Conservation (phyloP, 1,284 basidiomycete genomes). For the Puccinia hordei region DNA sequence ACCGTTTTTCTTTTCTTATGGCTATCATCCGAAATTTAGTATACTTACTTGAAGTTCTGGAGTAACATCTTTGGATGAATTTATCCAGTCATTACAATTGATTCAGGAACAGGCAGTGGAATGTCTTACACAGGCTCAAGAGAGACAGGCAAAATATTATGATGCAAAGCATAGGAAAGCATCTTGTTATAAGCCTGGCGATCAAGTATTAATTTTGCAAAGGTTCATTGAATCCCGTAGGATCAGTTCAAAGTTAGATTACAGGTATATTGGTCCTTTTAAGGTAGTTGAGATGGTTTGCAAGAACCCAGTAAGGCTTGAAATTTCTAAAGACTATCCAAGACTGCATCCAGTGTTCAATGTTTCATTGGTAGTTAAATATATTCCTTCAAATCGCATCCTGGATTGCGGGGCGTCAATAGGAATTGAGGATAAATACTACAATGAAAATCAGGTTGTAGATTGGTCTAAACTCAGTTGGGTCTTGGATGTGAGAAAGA, state of each 20-base stretch:
- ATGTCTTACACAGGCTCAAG: too few species aligned
- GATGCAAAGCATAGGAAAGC: neutral
- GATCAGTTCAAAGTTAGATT: neutral
- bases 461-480: too few species aligned
- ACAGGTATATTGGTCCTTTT: slow-evolving; percentile 14
- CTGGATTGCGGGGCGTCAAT: too few species aligned
- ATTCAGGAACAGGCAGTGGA: neutral
- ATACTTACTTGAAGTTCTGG: neutral
- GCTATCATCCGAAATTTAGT: slow-evolving; percentile 9
- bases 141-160: neutral
- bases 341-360: slow-evolving; percentile 25
- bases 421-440: too few species aligned
- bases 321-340: neutral
- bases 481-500: too few species aligned
- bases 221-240: neutral
- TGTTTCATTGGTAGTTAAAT: neutral
- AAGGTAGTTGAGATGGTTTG: neutral
- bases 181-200: neutral
- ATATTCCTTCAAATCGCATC: too few species aligned
- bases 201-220: neutral
- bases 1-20: slow-evolving; percentile 13
- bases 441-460: too few species aligned
- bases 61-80: neutral
- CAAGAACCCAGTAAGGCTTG: neutral
- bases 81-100: too few species aligned